Conservation (phyloP, 2,329 filamentous ascomycete species). For the Curvularia eragrostidis region DNA sequence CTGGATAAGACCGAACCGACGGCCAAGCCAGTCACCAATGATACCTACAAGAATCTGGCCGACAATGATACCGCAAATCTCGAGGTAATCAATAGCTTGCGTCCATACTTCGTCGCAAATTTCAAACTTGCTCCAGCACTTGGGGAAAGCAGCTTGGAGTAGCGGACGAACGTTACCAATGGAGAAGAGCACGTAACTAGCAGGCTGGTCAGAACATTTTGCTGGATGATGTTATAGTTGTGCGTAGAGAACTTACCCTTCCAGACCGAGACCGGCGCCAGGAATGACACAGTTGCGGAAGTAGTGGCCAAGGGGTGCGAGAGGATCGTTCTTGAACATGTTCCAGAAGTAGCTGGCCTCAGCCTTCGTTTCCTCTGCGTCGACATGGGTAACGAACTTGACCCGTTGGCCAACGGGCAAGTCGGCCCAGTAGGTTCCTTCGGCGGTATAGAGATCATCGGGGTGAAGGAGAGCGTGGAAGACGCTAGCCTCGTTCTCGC, state of each 20-base stretch:
- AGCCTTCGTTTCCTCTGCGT: conserved; percentile 70
- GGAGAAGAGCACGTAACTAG: conserved; percentile 90
- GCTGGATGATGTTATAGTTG: background rate
- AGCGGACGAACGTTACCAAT: conserved; percentile 91
- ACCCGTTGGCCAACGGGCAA: conserved; percentile 73
- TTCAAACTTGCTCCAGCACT: conserved; percentile 73
- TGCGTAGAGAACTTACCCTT: conserved; percentile 61
- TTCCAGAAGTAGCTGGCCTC: conserved; percentile 72
- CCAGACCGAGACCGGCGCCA: conserved; percentile 87
- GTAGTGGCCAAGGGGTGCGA: conserved; percentile 85
- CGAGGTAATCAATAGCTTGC: conserved; percentile 84
- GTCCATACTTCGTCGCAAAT: conserved; percentile 83
- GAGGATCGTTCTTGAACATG: conserved; percentile 86
- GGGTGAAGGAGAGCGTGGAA: conserved; percentile 85
- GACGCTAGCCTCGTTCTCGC: conserved; percentile 63
- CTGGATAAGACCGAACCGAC: conserved; percentile 94
- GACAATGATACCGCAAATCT: conserved; percentile 93
- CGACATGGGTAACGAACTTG: conserved; percentile 76
- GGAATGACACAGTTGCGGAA: conserved; percentile 90
- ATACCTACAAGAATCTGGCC: conserved; percentile 86
- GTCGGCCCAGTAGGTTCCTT: conserved; percentile 94
- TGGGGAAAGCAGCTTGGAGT: conserved; percentile 75
- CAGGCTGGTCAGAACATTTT: conserved; percentile 5
- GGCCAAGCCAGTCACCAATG: conserved; percentile 80
- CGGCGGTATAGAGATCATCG: conserved; percentile 82